Conservation (phyloP, 2,329 filamentous ascomycete species). For the Fusarium denticulatum region DNA sequence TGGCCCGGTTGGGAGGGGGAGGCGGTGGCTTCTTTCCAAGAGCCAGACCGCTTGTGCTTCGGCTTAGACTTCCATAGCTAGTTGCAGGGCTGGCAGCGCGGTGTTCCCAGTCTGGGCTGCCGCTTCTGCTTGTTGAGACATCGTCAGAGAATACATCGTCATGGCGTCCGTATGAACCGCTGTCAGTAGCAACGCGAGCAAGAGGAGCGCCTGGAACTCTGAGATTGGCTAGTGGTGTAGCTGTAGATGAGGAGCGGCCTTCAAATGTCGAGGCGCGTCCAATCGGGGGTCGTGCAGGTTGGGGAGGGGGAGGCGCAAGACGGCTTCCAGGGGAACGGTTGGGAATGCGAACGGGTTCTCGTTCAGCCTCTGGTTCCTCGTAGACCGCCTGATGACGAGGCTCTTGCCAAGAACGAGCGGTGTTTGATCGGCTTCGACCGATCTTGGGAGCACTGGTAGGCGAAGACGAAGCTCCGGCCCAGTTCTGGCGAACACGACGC, state of each 20-base stretch:
- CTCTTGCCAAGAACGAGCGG: conserved; percentile 57
- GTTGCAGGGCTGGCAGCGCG: conserved; percentile 66
- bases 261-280: conserved; percentile 55
- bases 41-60: conserved; percentile 50
- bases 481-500: conserved; percentile 60
- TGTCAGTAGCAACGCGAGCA: conserved; percentile 54
- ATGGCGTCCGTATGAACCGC: conserved; percentile 34
- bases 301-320: conserved; percentile 48
- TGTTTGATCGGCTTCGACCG: conserved; percentile 58
- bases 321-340: conserved; percentile 52
- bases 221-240: conserved; percentile 40
- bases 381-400: conserved; percentile 47
- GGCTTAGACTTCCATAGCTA: conserved; percentile 64
- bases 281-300: conserved; percentile 51
- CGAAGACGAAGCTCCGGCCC: conserved; percentile 48
- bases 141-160: conserved; percentile 62
- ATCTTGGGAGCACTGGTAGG: conserved; percentile 32
- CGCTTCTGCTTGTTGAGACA: conserved; percentile 62
- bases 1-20: conserved; percentile 59
- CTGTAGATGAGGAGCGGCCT: conserved; percentile 22
- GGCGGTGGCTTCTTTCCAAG: conserved; percentile 65
- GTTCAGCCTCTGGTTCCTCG: conserved; percentile 47
- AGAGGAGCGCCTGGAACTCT: conserved; percentile 51
- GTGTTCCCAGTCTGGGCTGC: conserved; percentile 59
- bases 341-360: conserved; percentile 54